phyloP scores from a whole-genome alignment of 768 basidiomycete genomes.

The Leucocoprinus leucothites region DNA sequence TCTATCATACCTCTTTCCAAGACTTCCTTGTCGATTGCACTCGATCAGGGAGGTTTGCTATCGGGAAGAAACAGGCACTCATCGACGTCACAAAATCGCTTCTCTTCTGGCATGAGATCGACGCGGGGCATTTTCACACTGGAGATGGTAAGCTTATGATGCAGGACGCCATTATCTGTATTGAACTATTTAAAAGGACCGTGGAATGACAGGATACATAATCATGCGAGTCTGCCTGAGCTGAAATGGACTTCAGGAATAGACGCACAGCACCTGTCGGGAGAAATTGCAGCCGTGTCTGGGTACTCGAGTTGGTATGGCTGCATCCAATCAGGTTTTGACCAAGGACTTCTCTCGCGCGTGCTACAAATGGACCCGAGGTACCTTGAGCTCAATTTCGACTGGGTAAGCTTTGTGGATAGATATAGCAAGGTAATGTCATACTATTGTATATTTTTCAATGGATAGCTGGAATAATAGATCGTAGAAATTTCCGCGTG shows the following conservation, averaged over 20 bases:
- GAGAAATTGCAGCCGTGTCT: not conserved
- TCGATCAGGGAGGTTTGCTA: not conserved
- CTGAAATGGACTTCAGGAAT: not conserved
- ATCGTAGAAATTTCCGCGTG: not conserved
- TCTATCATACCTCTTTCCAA: constrained; percentile 5
- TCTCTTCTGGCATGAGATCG: not conserved
- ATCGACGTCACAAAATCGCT: not conserved
- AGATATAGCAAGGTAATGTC: not conserved
- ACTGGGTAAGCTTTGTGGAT: not conserved
- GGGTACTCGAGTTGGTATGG: not conserved
- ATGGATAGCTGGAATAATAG: not conserved
- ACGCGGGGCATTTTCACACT: not conserved
- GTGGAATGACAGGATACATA: not conserved
- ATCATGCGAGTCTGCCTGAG: not conserved
- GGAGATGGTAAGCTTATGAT: not conserved
- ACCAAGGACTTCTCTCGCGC: no score
- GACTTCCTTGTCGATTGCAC: not conserved
- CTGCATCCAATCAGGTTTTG: no score
- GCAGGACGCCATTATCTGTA: not conserved
- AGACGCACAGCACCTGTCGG: not conserved
- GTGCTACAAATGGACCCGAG: not conserved
- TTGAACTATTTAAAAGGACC: not conserved
- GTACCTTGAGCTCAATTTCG: not conserved
- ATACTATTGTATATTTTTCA: not conserved
- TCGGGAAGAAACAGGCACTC: not conserved